Percentiles rank a stretch among this genome's conserved stretches.
Evolutionary conservation across 371 early-diverging fungal genomes (phyloP).

Genomic region (Rhizopus stolonifer): DNA sequence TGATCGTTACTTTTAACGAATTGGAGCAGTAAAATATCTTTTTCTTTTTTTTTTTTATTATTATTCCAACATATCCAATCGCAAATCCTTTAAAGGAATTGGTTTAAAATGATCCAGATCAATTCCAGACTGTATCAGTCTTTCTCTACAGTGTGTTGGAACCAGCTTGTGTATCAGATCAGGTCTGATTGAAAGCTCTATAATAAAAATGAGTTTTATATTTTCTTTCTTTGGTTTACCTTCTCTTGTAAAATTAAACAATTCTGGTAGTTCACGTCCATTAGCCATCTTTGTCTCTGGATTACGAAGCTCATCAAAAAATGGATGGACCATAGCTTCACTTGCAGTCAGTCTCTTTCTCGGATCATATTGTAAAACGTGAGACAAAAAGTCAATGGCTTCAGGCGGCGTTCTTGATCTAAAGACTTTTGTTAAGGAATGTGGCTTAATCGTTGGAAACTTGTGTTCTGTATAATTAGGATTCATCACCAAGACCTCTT

Average conservation of each 20-base stretch:
- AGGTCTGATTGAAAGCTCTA: constrained; percentile 53
- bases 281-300: constrained; percentile 80
- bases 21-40: too few relatives aligned
- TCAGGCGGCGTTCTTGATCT: constrained; percentile 78
- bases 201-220: neutral
- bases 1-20: too few relatives aligned
- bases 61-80: constrained; percentile 9
- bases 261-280: constrained; percentile 79
- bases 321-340: constrained; percentile 92
- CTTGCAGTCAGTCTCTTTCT: constrained; percentile 83
- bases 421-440: constrained; percentile 85
- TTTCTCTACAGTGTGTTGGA: constrained; percentile 62
- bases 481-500: constrained; percentile 93
- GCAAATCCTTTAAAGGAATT: constrained; percentile 30
- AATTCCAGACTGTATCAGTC: constrained; percentile 46
- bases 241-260: constrained; percentile 85
- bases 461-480: constrained; percentile 94
- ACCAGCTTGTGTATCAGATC: constrained; percentile 62
- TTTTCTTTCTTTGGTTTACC: constrained; percentile 45
- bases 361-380: constrained; percentile 95
- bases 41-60: neutral
- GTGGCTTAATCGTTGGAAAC: constrained; percentile 93
- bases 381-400: constrained; percentile 83
- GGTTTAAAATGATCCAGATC: constrained; percentile 42
- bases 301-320: constrained; percentile 93